These are phyloP conservation scores for Mucor plumbeus DNA, from an alignment of 371 early-diverging fungal genomes.

Conservation along the genomic window DNA sequence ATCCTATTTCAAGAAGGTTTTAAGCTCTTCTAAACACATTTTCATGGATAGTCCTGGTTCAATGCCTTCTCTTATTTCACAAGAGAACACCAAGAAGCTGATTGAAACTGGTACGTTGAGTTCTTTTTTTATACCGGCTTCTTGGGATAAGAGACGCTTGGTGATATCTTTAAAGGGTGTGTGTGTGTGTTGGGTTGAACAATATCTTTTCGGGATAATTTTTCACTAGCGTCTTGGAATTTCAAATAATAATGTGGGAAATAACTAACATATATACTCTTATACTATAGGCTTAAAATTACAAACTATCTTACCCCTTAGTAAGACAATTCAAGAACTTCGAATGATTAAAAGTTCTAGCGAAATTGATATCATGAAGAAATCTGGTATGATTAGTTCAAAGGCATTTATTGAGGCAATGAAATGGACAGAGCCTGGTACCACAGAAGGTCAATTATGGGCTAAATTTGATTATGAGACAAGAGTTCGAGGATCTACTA, in stretches of 20 bases:
- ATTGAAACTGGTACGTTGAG: constrained; percentile 45
- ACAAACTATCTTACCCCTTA: constrained; percentile 58
- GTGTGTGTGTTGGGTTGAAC: constrained; percentile 12
- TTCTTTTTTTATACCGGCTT: constrained; percentile 18
- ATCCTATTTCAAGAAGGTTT: constrained; percentile 29
- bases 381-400: constrained; percentile 78
- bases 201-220: not conserved
- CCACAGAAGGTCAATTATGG: constrained; percentile 79
- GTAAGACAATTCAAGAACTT: constrained; percentile 69
- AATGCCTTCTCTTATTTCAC: constrained; percentile 35
- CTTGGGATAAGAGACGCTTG: constrained; percentile 20
- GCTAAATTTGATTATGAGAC: constrained; percentile 81
- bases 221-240: constrained; percentile 1
- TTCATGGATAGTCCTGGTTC: constrained; percentile 44
- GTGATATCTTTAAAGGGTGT: constrained; percentile 24
- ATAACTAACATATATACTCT: not conserved
- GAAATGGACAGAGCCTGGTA: constrained; percentile 71
- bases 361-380: constrained; percentile 81
- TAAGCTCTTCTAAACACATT: constrained; percentile 34
- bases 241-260: not conserved
- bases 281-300: constrained; percentile 32
- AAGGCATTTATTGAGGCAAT: constrained; percentile 80
- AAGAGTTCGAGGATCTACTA: constrained; percentile 70
- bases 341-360: constrained; percentile 78
- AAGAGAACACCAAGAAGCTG: constrained; percentile 27